Conservation (phyloP, 352 stramenopile genomes). For the Globisporangium mamillatum region DNA sequence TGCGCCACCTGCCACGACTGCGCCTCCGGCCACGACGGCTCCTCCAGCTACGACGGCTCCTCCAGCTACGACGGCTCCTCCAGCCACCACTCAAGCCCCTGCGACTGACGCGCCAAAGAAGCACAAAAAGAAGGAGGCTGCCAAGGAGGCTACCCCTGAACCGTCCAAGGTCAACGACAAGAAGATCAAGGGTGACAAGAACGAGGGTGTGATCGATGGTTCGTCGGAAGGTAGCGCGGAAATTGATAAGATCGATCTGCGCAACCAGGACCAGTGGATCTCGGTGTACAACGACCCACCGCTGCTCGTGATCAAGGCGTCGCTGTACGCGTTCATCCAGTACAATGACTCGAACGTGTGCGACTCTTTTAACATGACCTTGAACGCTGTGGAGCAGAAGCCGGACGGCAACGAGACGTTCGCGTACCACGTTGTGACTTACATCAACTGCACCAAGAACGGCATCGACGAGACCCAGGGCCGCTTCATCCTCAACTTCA, state of each 20-base stretch:
- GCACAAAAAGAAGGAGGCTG: conserved; percentile 37
- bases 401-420: conserved; percentile 63
- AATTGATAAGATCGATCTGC: conserved; percentile 83
- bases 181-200: conserved; percentile 70
- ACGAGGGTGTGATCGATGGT: conserved; percentile 72
- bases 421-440: conserved; percentile 81
- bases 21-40: conserved; percentile 27
- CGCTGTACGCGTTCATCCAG: conserved; percentile 80
- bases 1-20: conserved; percentile 33
- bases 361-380: conserved; percentile 84
- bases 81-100: conserved; percentile 1
- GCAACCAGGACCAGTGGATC: conserved; percentile 71
- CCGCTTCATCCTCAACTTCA: conserved; percentile 84
- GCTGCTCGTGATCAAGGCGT: conserved; percentile 80
- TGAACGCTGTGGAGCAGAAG: conserved; percentile 84
- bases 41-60: conserved; percentile 4
- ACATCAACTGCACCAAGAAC: conserved; percentile 85
- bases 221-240: conserved; percentile 76
- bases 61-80: conserved; percentile 10
- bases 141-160: background rate
- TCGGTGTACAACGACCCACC: conserved; percentile 81
- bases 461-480: conserved; percentile 69
- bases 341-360: conserved; percentile 85
- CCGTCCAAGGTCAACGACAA: conserved; percentile 46
- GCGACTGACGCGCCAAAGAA: conserved; percentile 19